These are phyloP conservation scores for Tricharina praecox DNA, from an alignment of 495 filamentous ascomycete species.

Conservation along the genomic window DNA sequence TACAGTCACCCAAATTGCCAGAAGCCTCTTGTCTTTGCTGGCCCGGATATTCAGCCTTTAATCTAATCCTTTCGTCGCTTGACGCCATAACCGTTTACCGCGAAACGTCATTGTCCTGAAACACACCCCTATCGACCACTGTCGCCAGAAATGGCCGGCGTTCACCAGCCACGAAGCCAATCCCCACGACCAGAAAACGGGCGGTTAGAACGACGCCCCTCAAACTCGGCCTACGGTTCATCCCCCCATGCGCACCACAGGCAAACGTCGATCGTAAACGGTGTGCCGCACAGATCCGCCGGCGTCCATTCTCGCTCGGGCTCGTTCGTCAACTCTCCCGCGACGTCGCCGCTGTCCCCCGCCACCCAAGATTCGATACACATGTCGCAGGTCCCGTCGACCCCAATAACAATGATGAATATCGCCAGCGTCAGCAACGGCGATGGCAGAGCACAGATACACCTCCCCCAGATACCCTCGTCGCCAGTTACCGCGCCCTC, in stretches of 20 bases:
- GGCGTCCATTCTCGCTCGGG: slow-evolving; percentile 55
- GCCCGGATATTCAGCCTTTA: neutral
- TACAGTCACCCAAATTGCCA: neutral
- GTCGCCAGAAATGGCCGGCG: slow-evolving; percentile 25
- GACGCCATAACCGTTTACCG: neutral
- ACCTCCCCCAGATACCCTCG: slow-evolving; percentile 23
- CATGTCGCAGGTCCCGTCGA: slow-evolving; percentile 25
- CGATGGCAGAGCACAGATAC: slow-evolving; percentile 16
- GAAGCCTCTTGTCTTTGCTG: neutral
- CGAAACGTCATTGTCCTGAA: neutral
- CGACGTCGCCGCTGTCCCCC: slow-evolving; percentile 24
- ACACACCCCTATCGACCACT: neutral
- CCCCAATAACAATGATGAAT: slow-evolving; percentile 22
- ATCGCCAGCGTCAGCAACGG: neutral
- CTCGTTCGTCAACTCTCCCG: slow-evolving; percentile 45
- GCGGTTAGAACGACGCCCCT: slow-evolving; percentile 51
- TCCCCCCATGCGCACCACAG: slow-evolving; percentile 76
- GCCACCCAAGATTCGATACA: slow-evolving; percentile 21
- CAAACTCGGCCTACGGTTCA: slow-evolving; percentile 31
- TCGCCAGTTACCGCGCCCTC: slow-evolving; percentile 15
- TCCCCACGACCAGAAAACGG: slow-evolving; percentile 41
- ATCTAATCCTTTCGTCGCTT: neutral
- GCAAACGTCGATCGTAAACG: slow-evolving; percentile 88
- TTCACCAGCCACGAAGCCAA: slow-evolving; percentile 36
- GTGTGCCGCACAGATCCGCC: slow-evolving; percentile 58